A percentile compares a stretch with the other conserved stretches of the same genome.
These are phyloP conservation scores for Solanum ossicruentum DNA, from an alignment of 257 asterid genomes.

Conservation along the genomic window DNA sequence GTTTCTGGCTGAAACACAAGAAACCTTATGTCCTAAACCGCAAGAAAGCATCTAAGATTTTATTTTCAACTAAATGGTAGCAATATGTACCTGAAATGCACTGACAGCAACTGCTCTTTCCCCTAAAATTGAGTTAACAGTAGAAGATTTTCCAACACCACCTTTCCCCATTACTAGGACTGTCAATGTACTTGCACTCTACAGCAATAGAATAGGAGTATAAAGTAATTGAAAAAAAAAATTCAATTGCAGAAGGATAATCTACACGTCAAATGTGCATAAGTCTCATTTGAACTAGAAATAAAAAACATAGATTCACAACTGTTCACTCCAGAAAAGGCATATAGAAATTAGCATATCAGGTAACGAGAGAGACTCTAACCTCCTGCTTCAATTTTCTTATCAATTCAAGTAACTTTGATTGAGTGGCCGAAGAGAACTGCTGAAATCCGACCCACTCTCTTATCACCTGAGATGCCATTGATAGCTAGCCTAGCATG, in stretches of 20 bases:
- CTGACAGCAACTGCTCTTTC: conserved; percentile 89
- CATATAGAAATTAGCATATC: neutral
- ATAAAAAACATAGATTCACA: neutral
- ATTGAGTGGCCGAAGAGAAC: conserved; percentile 85
- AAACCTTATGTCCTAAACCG: neutral
- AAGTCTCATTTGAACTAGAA: neutral
- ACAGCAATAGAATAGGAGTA: neutral
- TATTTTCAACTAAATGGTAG: neutral
- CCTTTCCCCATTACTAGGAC: conserved; percentile 96
- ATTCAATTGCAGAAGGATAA: neutral
- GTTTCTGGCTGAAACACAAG: conserved; percentile 60
- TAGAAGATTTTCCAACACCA: conserved; percentile 96
- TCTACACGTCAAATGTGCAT: neutral
- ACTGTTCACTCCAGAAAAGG: neutral
- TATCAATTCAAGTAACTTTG: conserved; percentile 68
- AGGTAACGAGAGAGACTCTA: neutral
- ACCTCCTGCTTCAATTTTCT: conserved; percentile 73
- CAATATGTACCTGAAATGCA: conserved; percentile 70
- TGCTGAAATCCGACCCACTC: conserved; percentile 93
- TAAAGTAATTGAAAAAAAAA: neutral
- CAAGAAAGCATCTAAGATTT: neutral
- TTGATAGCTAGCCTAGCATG: conserved; percentile 30
- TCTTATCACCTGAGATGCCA: conserved; percentile 64
- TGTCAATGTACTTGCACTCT: conserved; percentile 71
- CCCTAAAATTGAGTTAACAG: conserved; percentile 76